Evolutionary conservation across 2,329 filamentous ascomycete species (phyloP).

Genomic region (Venturia aucupariae): DNA sequence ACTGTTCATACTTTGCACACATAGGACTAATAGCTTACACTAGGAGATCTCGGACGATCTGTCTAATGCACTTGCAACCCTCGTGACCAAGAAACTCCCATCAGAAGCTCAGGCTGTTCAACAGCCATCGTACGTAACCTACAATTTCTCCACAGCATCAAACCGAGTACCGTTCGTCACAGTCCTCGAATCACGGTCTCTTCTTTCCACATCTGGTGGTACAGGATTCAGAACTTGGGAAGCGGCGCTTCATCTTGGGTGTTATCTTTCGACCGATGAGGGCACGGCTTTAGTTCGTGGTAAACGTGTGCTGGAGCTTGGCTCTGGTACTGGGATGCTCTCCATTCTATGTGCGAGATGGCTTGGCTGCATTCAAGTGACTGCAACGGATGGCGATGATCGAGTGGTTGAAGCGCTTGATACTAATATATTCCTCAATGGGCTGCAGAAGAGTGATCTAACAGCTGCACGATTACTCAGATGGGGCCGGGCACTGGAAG

Average conservation of each 20-base stretch:
- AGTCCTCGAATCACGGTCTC: conserved; percentile 57
- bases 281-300: conserved; percentile 41
- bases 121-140: conserved; percentile 67
- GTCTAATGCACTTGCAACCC: conserved; percentile 56
- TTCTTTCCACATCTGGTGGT: conserved; percentile 62
- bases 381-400: conserved; percentile 66
- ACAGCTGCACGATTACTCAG: conserved; percentile 47
- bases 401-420: conserved; percentile 59
- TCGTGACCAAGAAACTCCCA: conserved; percentile 56
- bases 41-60: conserved; percentile 80
- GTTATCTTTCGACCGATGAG: conserved; percentile 46
- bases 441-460: conserved; percentile 33
- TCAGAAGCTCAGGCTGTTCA: conserved; percentile 58
- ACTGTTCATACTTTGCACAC: background rate
- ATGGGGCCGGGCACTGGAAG: conserved; percentile 57
- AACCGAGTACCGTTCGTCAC: conserved; percentile 37
- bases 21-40: background rate
- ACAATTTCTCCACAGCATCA: conserved; percentile 33
- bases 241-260: conserved; percentile 63
- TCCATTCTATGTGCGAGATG: conserved; percentile 64
- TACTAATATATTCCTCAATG: conserved; percentile 61
- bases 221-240: conserved; percentile 78
- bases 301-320: conserved; percentile 60
- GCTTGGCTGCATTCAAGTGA: conserved; percentile 49
- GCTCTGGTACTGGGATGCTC: conserved; percentile 67